Evolutionary conservation across 1,139 yeast species (phyloP).

Genomic region (Yamadazyma taylorii): DNA sequence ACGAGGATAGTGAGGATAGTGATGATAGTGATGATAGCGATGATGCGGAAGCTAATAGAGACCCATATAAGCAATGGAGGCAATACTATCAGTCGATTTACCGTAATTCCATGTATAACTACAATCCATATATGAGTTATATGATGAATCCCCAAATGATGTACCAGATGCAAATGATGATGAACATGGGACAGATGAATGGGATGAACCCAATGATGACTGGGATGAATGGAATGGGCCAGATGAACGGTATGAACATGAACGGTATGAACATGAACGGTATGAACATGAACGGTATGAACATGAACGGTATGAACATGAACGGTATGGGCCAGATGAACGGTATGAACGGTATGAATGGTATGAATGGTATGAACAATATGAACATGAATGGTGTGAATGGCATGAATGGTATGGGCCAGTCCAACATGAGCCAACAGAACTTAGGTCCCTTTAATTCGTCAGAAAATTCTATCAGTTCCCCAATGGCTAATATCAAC

Average conservation of each 20-base stretch:
- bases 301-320: constrained; percentile 5
- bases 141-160: constrained; percentile 16
- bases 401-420: constrained; percentile 1
- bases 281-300: constrained; percentile 6
- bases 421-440: background rate
- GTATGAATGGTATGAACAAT: constrained; percentile 3
- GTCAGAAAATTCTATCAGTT: background rate
- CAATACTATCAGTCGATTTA: constrained; percentile 18
- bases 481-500: constrained; percentile 3
- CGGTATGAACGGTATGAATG: constrained; percentile 5
- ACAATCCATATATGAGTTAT: constrained; percentile 12
- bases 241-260: constrained; percentile 5
- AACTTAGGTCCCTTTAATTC: background rate
- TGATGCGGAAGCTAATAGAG: background rate
- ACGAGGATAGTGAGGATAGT: constrained; percentile 11
- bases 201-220: constrained; percentile 6
- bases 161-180: constrained; percentile 15
- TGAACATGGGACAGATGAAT: constrained; percentile 9
- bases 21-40: constrained; percentile 5
- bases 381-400: constrained; percentile 6
- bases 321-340: constrained; percentile 1
- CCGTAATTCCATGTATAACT: constrained; percentile 15
- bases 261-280: constrained; percentile 4
- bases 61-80: constrained; percentile 16
- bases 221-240: constrained; percentile 7